phyloP scores from a whole-genome alignment of 73 alveolate genomes.

The Symbiodinium pilosum region DNA sequence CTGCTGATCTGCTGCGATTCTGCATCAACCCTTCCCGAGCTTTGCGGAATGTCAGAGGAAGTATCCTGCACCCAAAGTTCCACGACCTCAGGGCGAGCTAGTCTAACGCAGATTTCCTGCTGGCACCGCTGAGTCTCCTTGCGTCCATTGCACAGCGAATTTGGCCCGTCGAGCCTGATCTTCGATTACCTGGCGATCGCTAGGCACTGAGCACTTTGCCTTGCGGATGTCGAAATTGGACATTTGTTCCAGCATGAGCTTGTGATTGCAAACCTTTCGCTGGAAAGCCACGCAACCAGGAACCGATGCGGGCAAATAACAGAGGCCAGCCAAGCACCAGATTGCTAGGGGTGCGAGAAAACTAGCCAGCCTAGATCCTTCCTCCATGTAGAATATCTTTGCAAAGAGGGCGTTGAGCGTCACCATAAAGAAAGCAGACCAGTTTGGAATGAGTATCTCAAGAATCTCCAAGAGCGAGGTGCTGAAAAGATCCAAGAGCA shows the following conservation, averaged over 20 bases:
- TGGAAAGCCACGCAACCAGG: constrained; percentile 11
- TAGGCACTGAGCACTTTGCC: background rate
- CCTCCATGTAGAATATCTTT: background rate
- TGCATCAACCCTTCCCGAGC: background rate
- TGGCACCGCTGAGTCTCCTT: too few species aligned
- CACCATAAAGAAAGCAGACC: background rate
- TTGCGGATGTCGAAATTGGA: background rate
- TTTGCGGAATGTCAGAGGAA: background rate
- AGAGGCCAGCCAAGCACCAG: background rate
- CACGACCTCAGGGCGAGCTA: constrained; percentile 16
- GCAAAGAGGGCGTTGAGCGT: background rate
- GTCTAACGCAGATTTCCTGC: too few species aligned
- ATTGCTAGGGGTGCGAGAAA: background rate
- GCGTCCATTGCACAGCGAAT: too few species aligned
- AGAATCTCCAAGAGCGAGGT: constrained; percentile 15
- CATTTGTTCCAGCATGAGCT: constrained; percentile 16
- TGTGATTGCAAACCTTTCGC: constrained; percentile 4
- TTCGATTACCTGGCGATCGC: constrained; percentile 8
- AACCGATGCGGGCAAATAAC: constrained; percentile 13
- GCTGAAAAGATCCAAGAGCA: background rate
- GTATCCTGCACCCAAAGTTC: background rate
- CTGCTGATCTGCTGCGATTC: too few species aligned
- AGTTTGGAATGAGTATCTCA: constrained; percentile 1
- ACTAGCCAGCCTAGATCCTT: background rate
- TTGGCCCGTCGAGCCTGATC: background rate